A percentile compares a stretch with the other conserved stretches of the same genome.
These are phyloP conservation scores for Penicillium verhagenii DNA, from an alignment of 495 filamentous ascomycete species.

Conservation along the genomic window DNA sequence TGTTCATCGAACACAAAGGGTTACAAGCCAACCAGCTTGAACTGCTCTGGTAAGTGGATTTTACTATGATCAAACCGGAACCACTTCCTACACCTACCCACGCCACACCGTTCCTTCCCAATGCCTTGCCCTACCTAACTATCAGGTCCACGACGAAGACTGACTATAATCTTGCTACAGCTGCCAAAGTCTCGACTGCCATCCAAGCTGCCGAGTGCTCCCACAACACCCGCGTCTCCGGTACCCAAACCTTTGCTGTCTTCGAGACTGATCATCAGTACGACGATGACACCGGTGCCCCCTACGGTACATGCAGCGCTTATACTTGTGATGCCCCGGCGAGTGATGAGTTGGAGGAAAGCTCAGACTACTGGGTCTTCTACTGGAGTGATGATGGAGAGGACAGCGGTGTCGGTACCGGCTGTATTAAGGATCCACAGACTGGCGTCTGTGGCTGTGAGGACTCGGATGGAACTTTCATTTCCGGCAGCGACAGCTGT, in stretches of 20 bases:
- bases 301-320: slow-evolving; percentile 38
- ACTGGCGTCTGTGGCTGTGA: slow-evolving; percentile 39
- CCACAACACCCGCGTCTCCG: slow-evolving; percentile 39
- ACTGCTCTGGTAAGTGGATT: slow-evolving; percentile 21
- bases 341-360: slow-evolving; percentile 17
- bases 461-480: slow-evolving; percentile 37
- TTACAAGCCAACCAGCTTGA: slow-evolving; percentile 24
- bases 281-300: slow-evolving; percentile 30
- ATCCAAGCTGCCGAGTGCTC: slow-evolving; percentile 42
- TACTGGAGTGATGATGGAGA: slow-evolving; percentile 34
- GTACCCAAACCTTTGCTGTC: slow-evolving; percentile 37
- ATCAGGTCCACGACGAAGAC: no score
- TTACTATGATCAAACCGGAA: neutral
- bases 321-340: slow-evolving; percentile 35
- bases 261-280: slow-evolving; percentile 37
- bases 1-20: slow-evolving; percentile 33
- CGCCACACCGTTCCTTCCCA: no score
- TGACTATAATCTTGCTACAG: no score
- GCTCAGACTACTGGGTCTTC: slow-evolving; percentile 36
- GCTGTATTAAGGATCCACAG: slow-evolving; percentile 34
- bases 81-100: no score
- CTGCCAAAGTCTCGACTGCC: slow-evolving; percentile 31
- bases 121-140: no score
- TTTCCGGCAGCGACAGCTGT: slow-evolving; percentile 28
- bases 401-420: slow-evolving; percentile 25